A percentile compares a stretch with the other conserved stretches of the same genome.
Conservation (phyloP, 192 early-diverging fungal species). For the Dissophora globulifera region DNA sequence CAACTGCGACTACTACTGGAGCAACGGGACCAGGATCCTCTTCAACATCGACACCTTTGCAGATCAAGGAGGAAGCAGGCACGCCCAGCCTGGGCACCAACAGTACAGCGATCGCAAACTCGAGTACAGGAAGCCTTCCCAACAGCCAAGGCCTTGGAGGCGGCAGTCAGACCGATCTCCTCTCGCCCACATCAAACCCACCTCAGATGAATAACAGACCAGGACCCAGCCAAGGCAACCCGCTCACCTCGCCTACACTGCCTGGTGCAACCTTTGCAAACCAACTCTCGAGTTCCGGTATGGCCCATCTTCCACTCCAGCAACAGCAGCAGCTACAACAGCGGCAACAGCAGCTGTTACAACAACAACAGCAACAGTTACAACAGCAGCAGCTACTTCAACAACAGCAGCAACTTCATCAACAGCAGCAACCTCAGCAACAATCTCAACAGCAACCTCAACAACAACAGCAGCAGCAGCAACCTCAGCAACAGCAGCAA, state of each 20-base stretch:
- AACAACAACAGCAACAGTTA: slow-evolving; percentile 21
- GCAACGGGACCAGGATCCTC: background rate
- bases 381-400: background rate
- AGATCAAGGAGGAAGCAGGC: slow-evolving; percentile 2
- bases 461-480: slow-evolving; percentile 12
- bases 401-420: slow-evolving; percentile 1
- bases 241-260: slow-evolving; percentile 29
- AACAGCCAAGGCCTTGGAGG: background rate
- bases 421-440: slow-evolving; percentile 8
- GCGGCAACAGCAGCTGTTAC: slow-evolving; percentile 9
- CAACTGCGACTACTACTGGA: background rate
- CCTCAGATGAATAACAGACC: slow-evolving; percentile 28
- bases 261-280: slow-evolving; percentile 26
- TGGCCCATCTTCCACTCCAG: background rate
- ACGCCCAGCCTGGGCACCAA: no score
- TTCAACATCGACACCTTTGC: slow-evolving; percentile 9
- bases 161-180: slow-evolving; percentile 16
- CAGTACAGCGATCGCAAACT: background rate
- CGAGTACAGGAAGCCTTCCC: background rate
- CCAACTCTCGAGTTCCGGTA: slow-evolving; percentile 12
- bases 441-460: slow-evolving; percentile 19
- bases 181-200: slow-evolving; percentile 44
- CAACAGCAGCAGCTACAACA: background rate
- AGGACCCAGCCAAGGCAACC: slow-evolving; percentile 30
- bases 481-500: slow-evolving; percentile 9